Evolutionary conservation across 73 alveolate genomes (phyloP), one percentile per base, ranked within the genome.

Genomic region (Durusdinium trenchii): DNA sequence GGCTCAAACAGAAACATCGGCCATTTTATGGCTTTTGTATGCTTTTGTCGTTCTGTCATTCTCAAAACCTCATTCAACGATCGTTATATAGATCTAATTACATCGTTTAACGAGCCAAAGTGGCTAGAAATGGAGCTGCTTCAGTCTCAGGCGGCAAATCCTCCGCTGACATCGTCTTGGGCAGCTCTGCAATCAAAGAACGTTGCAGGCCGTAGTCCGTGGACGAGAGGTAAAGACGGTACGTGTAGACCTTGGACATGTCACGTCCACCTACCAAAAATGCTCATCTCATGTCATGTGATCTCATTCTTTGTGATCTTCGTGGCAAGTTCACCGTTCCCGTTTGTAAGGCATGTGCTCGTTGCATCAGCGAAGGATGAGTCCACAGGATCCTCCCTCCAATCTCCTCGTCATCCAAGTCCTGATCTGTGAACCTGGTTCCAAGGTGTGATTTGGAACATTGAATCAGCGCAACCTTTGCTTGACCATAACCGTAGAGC

Each of bases 401-500:
- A 28, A 91, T 12, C 78, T 91, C 60, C n/a, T 69, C 89, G 45
- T 67, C 67, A 45, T 91, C 98, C 42, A 91, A 50, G 57, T 91
- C 98, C 35, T 71, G 98, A 50, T 91, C 98, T 30, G 89, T 91
- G 78, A 91, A 91, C 98, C 98, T 89, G 73, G 36, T n/a, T n/a
- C n/a, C n/a, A n/a, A n/a, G n/a, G n/a, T n/a, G n/a, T n/a, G n/a
- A n/a, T n/a, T n/a, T n/a, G n/a, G n/a, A n/a, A n/a, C n/a, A n/a
- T n/a, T n/a, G n/a, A n/a, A n/a, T n/a, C n/a, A n/a, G n/a, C n/a
- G n/a, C n/a, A n/a, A n/a, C n/a, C n/a, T n/a, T n/a, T n/a, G n/a
- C n/a, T n/a, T n/a, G n/a, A n/a, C n/a, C n/a, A n/a, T n/a, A n/a
- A n/a, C n/a, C n/a, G n/a, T n/a, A n/a, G n/a, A n/a, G n/a, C n/a